Evolutionary conservation across 208 protist genomes (phyloP), one percentile per base, ranked within the genome.

Genomic region (Blastocrithidia nonstop): DNA sequence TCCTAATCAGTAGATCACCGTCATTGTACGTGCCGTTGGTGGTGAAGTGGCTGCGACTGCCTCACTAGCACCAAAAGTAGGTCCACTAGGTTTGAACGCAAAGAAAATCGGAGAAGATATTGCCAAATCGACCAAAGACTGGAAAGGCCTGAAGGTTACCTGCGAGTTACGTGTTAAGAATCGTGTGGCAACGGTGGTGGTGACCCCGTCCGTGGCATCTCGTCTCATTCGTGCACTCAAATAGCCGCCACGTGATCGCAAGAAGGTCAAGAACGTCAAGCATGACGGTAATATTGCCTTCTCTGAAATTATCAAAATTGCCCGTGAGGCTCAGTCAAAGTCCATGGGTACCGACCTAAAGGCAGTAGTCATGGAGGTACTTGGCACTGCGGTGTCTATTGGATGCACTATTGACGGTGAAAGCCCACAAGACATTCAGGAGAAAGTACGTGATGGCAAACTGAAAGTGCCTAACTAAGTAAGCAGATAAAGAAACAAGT

Each of bases 71-170:
- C 98, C 97, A 29, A 99, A 99, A 85, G 80, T 99, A 63, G 97
- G 97, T 91, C 97, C 98, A 35, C 89, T 99, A 29, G 98, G 98
- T 90, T 77, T 99, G 22, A 96, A 96, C 57, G 96, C 98, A 51
- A 99, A 99, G 90, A 99, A 99, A 76, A 92, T 99, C 61, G 97
- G 96, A 78, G 97, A 99, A 60, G 97, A 99, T 61, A 98, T 99
- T 64, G 95, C 94, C 57, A 98, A 98, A 72, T 80, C 65, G 45
- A 98, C 97, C 59, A 90, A 93, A 61, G 95, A 97, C 59, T 99
- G 95, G 93, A 99, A 99, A 91, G 97, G 98, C 51, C 79, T 99
- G 40, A 94, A 94, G 55, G 89, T 99, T 25, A 99, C 96, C 31
- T 91, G 94, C 62, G 88, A 98, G 87, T 83, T 99, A 36, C 89